These are phyloP conservation scores for Hamamelis virginiana DNA, from an alignment of 164 flowering plant genomes.

Conservation along the genomic window DNA sequence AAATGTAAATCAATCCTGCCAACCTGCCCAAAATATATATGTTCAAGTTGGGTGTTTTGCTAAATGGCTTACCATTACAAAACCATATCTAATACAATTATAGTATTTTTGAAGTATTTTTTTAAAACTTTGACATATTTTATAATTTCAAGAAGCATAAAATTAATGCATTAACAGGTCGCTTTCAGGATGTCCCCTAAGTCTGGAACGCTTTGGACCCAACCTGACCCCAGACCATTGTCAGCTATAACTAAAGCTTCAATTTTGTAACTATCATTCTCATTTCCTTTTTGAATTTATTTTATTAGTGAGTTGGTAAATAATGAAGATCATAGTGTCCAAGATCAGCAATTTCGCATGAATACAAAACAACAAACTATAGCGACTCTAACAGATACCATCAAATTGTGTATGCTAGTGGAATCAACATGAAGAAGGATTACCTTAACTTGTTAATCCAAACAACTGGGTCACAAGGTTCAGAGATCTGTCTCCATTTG, in stretches of 20 bases:
- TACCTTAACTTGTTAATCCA: constrained; percentile 97
- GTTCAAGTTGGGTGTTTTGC: background rate
- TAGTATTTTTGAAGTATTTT: background rate
- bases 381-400: background rate
- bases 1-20: background rate
- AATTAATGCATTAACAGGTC: background rate
- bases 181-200: background rate
- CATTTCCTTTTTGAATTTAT: too few relatives aligned
- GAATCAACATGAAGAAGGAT: constrained; percentile 11
- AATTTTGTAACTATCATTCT: background rate
- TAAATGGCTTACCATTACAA: background rate
- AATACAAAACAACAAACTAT: background rate
- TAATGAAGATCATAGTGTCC: background rate
- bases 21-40: background rate
- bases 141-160: background rate
- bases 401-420: background rate
- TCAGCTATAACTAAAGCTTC: background rate
- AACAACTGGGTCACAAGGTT: constrained; percentile 97
- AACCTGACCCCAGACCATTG: background rate
- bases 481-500: constrained; percentile 98
- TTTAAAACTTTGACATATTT: background rate
- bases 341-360: background rate
- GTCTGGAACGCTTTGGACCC: background rate
- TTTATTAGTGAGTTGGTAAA: background rate
- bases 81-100: background rate